Base-by-base conservation (phyloP, 192 early-diverging fungal genomes). In the Rhizophagus sp. region DNA sequence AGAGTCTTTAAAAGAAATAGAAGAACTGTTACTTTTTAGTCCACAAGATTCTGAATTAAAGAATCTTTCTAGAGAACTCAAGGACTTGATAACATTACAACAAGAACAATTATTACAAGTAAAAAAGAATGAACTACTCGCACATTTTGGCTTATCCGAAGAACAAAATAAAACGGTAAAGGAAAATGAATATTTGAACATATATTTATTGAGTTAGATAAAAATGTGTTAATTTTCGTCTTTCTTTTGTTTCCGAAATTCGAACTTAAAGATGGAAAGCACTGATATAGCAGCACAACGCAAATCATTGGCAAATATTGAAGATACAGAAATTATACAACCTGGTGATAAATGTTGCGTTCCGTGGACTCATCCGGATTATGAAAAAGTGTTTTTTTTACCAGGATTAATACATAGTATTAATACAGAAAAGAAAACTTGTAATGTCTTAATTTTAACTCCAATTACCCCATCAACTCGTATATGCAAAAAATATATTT, bases 331-430 rank as follows among this genome's bases (percentile, higher is more conserved):
- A 50, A 50, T 36, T 8, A n/a, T 73, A 52, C 41, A 73, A 15
- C n/a, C 47, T 4, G 71, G 71, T 27, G 47, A 52, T 25, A 73
- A 73, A 52, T 73, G 71, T 73, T 73, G 71, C 12, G 30, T 73
- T 25, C 71, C 71, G 33, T 73, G 44, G n/a, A 73, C 47, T 30
- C 71, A 73, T 73, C 71, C 71, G 6, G 71, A 73, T 7, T 50
- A 73, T 73, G 44, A 73, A 17, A 73, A 73, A 49, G 71, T 73
- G 13, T 73, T 52, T 30, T 73, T 73, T 49, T 39, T 73, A 30
- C 71, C 71, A n/a, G 71, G 44, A 50, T 50, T 73, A 73, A 50
- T 73, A 50, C n/a, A 50, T 25, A 73, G 24, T 50, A 52, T 73
- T 30, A 73, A 73, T 73, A 10, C 41, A 15, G 71, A 73, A 17